Base-by-base conservation (phyloP, 2,329 filamentous ascomycete genomes). In the Cercospora canescens region DNA sequence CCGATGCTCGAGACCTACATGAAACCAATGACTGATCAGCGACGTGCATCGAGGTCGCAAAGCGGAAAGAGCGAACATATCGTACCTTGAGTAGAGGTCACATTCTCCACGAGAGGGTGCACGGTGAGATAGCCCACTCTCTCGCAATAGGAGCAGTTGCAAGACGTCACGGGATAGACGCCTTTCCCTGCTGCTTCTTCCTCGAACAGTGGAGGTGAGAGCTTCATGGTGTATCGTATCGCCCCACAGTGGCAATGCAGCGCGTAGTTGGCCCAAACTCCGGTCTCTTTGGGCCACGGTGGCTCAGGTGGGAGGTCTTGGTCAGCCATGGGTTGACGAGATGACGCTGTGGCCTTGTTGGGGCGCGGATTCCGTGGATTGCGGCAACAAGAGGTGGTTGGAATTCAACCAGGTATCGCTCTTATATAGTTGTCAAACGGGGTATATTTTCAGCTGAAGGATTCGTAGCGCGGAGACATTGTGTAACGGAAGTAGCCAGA, bases 191-290 rank as follows among this genome's bases (percentile, higher is more conserved):
- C 30, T 28, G 55, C 18, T 8, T 67, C 50, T 21, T 65, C 55
- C 28, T 34, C 32, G 58, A 69, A 69, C 3, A 75, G 69, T 4
- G 73, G 74, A 34, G 74, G 74, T 16, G 72, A 74, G 37, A 75
- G 57, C 0, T 30, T 73, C 28, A 72, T 70, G 30, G 35, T 67
- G 56, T 63, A 74, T 62, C 69, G 70, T 16, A 76, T 69, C 14
- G 73, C 64, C 41, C 69, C 72, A 67, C 74, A 76, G 68, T 76
- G 74, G 68, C 74, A 76, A 67, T 74, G 69, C 6, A 74, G 66
- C 26, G 63, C 32, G 62, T 74, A 75, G 14, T 64, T 69, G 6
- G 57, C 65, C 48, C 55, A 70, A 48, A 63, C 54, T 37, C 67
- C 67, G 16, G 68, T 68, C n/a, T 59, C 39, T 30, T 50, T 21